A percentile compares a stretch with the other conserved stretches of the same genome.
phyloP scores from a whole-genome alignment of 2,329 filamentous ascomycete genomes.

The Tolypocladium nubicola region DNA sequence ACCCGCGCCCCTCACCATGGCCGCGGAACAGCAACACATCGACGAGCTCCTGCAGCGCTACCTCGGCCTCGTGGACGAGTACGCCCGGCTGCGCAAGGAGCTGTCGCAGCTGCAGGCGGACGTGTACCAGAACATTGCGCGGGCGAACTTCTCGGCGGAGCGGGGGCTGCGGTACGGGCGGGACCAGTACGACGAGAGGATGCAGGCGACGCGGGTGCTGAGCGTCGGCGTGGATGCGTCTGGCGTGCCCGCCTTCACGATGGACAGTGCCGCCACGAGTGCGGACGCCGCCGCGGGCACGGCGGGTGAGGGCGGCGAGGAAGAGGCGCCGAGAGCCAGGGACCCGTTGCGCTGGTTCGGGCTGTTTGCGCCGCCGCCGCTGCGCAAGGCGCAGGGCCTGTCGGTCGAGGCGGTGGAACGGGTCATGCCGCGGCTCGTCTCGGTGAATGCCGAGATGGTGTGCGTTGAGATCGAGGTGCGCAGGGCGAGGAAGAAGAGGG shows the following conservation, averaged over 20 bases:
- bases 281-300: background rate
- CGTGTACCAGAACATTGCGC: slow-evolving; percentile 52
- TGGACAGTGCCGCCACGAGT: slow-evolving; percentile 4
- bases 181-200: slow-evolving; percentile 63
- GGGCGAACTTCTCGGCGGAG: slow-evolving; percentile 64
- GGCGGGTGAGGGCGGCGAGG: slow-evolving; percentile 2
- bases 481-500: slow-evolving; percentile 44
- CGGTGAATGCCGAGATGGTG: slow-evolving; percentile 49
- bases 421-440: slow-evolving; percentile 45
- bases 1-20: background rate
- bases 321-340: slow-evolving; percentile 2
- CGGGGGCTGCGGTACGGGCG: slow-evolving; percentile 54
- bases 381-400: slow-evolving; percentile 47
- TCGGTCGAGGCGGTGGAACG: slow-evolving; percentile 46
- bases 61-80: slow-evolving; percentile 55
- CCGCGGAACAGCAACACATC: slow-evolving; percentile 29
- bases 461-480: slow-evolving; percentile 60
- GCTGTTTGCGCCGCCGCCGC: slow-evolving; percentile 38
- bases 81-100: slow-evolving; percentile 45
- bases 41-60: slow-evolving; percentile 57
- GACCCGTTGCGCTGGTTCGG: slow-evolving; percentile 49
- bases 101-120: slow-evolving; percentile 43
- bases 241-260: slow-evolving; percentile 9
- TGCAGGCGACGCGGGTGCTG: slow-evolving; percentile 48
- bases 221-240: slow-evolving; percentile 8